Evolutionary conservation across 2,329 filamentous ascomycete genomes (phyloP).

Genomic region (Colletotrichum paranaense): DNA sequence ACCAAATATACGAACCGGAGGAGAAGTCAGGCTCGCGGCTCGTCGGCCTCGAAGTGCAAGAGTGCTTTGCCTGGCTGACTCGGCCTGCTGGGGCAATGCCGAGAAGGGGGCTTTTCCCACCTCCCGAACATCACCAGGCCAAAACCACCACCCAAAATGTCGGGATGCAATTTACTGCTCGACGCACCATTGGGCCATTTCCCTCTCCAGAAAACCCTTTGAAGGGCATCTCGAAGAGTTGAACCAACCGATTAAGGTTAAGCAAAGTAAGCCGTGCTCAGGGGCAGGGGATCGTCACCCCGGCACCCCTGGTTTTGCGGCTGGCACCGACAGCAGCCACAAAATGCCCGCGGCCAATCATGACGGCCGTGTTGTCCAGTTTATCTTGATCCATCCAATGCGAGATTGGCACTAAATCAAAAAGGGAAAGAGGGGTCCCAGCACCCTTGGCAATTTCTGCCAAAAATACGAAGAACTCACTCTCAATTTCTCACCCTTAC

Average conservation of each 20-base stretch:
- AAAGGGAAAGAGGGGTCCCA: conserved; percentile 6
- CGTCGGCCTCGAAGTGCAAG: background rate
- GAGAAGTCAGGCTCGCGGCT: background rate
- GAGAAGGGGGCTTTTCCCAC: background rate
- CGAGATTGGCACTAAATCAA: background rate
- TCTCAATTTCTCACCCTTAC: background rate
- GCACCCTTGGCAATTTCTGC: background rate
- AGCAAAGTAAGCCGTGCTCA: conserved; percentile 26
- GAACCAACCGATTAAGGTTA: conserved; percentile 10
- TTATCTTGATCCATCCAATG: conserved; percentile 10
- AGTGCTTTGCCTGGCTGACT: background rate
- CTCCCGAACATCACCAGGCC: background rate
- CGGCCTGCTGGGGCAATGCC: background rate
- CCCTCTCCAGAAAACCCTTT: background rate
- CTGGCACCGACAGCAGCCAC: conserved; percentile 21
- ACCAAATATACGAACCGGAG: background rate
- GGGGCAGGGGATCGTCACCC: conserved; percentile 14
- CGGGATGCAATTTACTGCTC: conserved; percentile 4
- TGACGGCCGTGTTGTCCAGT: background rate
- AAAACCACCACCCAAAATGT: background rate
- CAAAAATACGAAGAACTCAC: conserved; percentile 30
- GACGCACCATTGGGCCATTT: background rate
- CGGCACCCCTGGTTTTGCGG: conserved; percentile 23
- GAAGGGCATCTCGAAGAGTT: background rate
- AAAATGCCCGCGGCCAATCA: conserved; percentile 10